These are phyloP conservation scores for Xylariaceae sp. DNA, from an alignment of 2,329 filamentous ascomycete genomes.

Conservation along the genomic window DNA sequence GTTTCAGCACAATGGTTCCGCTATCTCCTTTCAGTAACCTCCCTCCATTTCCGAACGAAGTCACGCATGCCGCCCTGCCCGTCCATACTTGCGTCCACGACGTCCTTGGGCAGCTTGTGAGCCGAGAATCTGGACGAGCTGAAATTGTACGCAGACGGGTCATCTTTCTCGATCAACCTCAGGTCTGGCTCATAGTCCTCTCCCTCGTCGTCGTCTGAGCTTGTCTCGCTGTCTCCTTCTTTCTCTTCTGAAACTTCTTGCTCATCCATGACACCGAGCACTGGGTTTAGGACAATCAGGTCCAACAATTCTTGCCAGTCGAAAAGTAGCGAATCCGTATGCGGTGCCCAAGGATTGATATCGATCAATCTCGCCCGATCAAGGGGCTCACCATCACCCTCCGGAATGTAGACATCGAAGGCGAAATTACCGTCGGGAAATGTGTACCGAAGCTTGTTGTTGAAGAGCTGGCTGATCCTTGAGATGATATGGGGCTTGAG, in stretches of 20 bases:
- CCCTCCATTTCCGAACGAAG: constrained; percentile 74
- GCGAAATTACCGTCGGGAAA: constrained; percentile 83
- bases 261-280: constrained; percentile 49
- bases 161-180: constrained; percentile 75
- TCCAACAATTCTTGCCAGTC: constrained; percentile 84
- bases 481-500: constrained; percentile 64
- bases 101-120: constrained; percentile 91
- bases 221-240: constrained; percentile 28
- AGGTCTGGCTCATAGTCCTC: constrained; percentile 71
- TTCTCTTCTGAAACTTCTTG: constrained; percentile 38
- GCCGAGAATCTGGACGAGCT: constrained; percentile 85
- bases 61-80: constrained; percentile 77
- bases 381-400: constrained; percentile 56
- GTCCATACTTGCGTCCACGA: constrained; percentile 68
- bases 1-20: too few relatives aligned
- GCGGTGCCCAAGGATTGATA: constrained; percentile 89
- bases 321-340: constrained; percentile 87
- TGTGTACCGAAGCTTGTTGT: constrained; percentile 66
- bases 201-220: constrained; percentile 42
- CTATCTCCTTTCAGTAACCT: constrained; percentile 38
- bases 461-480: constrained; percentile 76
- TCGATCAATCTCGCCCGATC: constrained; percentile 83
- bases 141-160: constrained; percentile 86
- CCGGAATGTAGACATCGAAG: constrained; percentile 91
- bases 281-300: constrained; percentile 59